Evolutionary conservation across 1,139 yeast genomes (phyloP), one percentile per base, ranked within the genome.

Genomic region (Starmera stellimalicola): DNA sequence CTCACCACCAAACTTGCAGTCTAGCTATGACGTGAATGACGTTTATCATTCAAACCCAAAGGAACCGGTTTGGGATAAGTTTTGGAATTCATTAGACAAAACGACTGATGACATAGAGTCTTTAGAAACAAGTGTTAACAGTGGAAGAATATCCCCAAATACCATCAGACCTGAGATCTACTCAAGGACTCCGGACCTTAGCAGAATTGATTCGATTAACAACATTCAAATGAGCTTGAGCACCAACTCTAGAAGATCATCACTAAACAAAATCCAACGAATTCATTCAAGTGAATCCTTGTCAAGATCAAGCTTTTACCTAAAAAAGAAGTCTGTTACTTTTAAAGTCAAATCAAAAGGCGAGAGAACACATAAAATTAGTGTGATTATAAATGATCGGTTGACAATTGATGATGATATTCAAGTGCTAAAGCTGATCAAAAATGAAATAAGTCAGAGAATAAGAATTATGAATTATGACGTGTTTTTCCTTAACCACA

Each of bases 51-150:
- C 25, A 22, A 22, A 22, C 12, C 25, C 25, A 22, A 22, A 22
- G 11, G 25, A 22, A 22, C 61, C 63, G 1, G 53, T 58, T 4
- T 62, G 66, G 66, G 61, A 59, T 34, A 47, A 42, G 26, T 59
- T 62, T 33, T 62, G 65, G 65, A 59, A 54, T 11, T 49, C 60
- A 4, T 43, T 60, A 37, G 63, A 59, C 26, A 49, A 42, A 33
- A 48, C 54, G 4, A 51, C 38, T 16, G 52, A 42, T 20, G 51
- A 48, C 26, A 43, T 49, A 18, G 46, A 49, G 11, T 37, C 27
- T 17, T 36, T 49, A 31, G 51, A 44, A 27, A 35, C 41, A n/a
- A 43, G 42, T 22, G 45, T 47, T 12, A 25, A 19, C 10, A 33
- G 40, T 14, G 16, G 3, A 34, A 35, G 29, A 5, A 14, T 22